Conservation (phyloP, 192 early-diverging fungal species). For the Chytriomyces hyalinus region DNA sequence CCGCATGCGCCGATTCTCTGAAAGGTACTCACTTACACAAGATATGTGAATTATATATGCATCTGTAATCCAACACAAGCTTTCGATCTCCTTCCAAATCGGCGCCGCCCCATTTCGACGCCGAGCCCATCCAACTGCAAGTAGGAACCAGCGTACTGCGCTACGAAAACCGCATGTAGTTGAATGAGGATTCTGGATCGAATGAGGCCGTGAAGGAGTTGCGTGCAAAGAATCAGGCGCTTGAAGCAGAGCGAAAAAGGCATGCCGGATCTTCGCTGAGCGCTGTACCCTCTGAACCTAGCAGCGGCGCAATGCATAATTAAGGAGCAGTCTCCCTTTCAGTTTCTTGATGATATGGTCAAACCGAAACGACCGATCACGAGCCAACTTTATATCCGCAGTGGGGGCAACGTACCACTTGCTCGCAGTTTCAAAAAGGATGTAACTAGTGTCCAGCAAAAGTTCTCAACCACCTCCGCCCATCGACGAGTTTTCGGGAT, state of each 20-base stretch:
- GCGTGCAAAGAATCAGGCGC: constrained; percentile 36
- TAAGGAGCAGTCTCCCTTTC: too few relatives aligned
- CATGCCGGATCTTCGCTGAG: constrained; percentile 18
- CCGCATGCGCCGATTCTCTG: constrained; percentile 5
- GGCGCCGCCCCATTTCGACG: constrained; percentile 21
- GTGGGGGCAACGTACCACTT: too few relatives aligned
- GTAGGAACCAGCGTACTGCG: constrained; percentile 9
- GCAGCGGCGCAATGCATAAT: too few relatives aligned
- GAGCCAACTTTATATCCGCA: too few relatives aligned
- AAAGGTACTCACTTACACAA: neutral
- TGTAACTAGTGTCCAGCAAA: too few relatives aligned
- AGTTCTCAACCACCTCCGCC: too few relatives aligned
- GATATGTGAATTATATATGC: neutral
- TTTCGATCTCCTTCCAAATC: constrained; percentile 23
- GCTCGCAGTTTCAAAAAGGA: too few relatives aligned
- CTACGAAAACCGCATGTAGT: constrained; percentile 33
- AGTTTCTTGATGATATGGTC: too few relatives aligned
- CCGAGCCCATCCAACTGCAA: constrained; percentile 29
- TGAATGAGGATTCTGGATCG: neutral
- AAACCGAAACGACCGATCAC: too few relatives aligned
- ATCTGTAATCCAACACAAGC: neutral
- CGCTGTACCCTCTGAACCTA: constrained; percentile 9
- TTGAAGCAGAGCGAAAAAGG: constrained; percentile 35
- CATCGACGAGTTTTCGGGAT: too few relatives aligned
- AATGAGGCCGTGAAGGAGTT: constrained; percentile 26